phyloP scores from a whole-genome alignment of 1,284 basidiomycete species.

The Rhodofomes roseus region DNA sequence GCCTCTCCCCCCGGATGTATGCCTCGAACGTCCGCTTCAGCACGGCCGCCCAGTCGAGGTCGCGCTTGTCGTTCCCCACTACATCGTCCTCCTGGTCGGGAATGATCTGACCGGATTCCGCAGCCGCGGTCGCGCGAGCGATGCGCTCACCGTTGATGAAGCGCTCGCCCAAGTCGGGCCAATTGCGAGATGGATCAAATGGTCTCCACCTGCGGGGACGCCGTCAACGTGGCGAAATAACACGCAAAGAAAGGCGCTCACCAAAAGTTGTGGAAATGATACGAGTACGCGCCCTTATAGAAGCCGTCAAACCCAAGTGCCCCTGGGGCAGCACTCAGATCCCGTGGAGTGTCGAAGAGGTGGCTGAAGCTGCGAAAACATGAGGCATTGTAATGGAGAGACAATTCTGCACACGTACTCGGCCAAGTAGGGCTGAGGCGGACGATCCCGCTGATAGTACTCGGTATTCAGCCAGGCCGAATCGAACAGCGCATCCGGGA shows the following conservation, averaged over 20 bases:
- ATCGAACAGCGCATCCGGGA: conserved; percentile 70
- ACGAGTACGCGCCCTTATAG: conserved; percentile 68
- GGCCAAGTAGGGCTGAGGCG: conserved; percentile 63
- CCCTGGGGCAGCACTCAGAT: conserved; percentile 47
- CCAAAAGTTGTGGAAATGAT: conserved; percentile 55
- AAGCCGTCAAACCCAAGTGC: conserved; percentile 64
- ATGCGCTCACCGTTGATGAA: conserved; percentile 73
- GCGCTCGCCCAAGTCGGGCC: conserved; percentile 82
- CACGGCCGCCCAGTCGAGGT: conserved; percentile 87
- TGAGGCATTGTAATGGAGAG: background rate
- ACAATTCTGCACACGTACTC: conserved; percentile 39
- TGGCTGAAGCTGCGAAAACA: conserved; percentile 44
- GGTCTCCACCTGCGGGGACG: conserved; percentile 77
- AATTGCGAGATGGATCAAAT: conserved; percentile 86
- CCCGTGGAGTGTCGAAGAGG: conserved; percentile 59
- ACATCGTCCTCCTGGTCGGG: conserved; percentile 34
- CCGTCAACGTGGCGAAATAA: background rate
- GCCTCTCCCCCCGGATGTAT: conserved; percentile 81
- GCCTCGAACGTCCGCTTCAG: conserved; percentile 90
- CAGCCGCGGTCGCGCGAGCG: conserved; percentile 38
- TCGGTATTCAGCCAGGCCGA: conserved; percentile 68
- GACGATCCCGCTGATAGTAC: conserved; percentile 60
- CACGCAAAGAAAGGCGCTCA: conserved; percentile 6
- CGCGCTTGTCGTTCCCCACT: conserved; percentile 55
- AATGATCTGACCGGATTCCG: conserved; percentile 16